Evolutionary conservation across 768 basidiomycete species (phyloP).

Genomic region (Naganishia kalamii): DNA sequence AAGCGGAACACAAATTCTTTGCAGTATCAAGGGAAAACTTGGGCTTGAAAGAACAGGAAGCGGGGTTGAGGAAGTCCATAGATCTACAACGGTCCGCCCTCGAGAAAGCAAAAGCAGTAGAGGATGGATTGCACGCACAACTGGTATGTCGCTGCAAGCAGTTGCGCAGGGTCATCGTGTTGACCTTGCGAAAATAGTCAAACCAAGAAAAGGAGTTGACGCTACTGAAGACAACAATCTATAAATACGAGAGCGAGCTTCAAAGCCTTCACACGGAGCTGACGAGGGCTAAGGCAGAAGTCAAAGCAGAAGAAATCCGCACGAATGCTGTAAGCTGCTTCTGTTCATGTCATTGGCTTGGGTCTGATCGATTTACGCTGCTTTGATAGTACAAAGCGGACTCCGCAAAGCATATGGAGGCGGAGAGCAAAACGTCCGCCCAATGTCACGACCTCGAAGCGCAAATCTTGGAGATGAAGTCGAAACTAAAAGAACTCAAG

Average conservation of each 20-base stretch:
- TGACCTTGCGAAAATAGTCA: conserved; percentile 42
- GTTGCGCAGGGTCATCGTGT: background rate
- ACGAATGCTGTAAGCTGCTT: conserved; percentile 8
- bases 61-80: conserved; percentile 64
- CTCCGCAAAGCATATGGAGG: conserved; percentile 10
- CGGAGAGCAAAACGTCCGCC: conserved; percentile 16
- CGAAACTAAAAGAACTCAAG: conserved; percentile 6
- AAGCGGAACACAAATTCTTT: conserved; percentile 91
- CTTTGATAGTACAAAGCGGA: conserved; percentile 9
- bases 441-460: conserved; percentile 11
- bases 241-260: conserved; percentile 37
- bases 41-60: conserved; percentile 57
- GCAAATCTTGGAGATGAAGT: conserved; percentile 1
- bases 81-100: conserved; percentile 61
- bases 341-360: no score
- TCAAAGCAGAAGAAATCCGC: conserved; percentile 13
- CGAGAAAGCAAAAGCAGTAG: conserved; percentile 60
- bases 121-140: conserved; percentile 58
- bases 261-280: conserved; percentile 19
- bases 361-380: no score
- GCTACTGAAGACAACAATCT: conserved; percentile 37
- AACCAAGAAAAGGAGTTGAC: conserved; percentile 45
- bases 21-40: conserved; percentile 74
- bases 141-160: conserved; percentile 52
- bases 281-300: conserved; percentile 15